These are phyloP conservation scores for Parachaetomium inaequale DNA, from an alignment of 495 filamentous ascomycete species.

Conservation along the genomic window DNA sequence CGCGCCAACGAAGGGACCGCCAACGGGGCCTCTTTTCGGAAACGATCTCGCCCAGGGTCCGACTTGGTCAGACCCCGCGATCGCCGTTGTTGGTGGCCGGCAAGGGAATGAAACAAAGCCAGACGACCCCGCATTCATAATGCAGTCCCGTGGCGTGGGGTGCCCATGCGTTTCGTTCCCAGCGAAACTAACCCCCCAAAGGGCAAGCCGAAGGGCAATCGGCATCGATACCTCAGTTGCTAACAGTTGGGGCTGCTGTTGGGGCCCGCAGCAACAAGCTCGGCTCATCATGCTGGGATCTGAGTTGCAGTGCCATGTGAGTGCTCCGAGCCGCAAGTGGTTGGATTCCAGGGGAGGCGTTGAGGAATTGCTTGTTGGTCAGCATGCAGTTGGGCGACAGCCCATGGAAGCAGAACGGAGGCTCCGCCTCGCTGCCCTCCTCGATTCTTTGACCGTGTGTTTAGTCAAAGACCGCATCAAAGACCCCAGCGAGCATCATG, in stretches of 20 bases:
- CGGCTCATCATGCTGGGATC: not conserved
- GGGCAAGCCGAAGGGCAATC: slow-evolving; percentile 4
- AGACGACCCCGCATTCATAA: slow-evolving; percentile 19
- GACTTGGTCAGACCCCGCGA: slow-evolving; percentile 17
- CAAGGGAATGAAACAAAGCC: slow-evolving; percentile 15
- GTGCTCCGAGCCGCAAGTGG: not conserved
- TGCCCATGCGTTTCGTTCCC: slow-evolving; percentile 1
- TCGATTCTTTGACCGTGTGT: not conserved
- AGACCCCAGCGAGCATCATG: not conserved
- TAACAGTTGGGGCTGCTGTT: not conserved
- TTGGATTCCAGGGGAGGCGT: not conserved
- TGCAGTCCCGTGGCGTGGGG: slow-evolving; percentile 10
- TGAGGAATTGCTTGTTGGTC: not conserved
- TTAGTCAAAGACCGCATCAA: not conserved
- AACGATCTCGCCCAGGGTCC: slow-evolving; percentile 7
- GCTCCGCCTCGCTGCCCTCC: not conserved
- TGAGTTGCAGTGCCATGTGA: slow-evolving; percentile 14
- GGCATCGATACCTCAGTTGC: not conserved
- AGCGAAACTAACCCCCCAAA: slow-evolving; percentile 2
- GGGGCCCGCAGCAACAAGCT: not conserved
- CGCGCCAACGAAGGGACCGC: not conserved
- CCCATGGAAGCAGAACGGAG: not conserved
- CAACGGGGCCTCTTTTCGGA: not conserved
- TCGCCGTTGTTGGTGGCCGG: slow-evolving; percentile 1
- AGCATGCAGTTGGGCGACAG: not conserved